Conservation (phyloP, 345 rosid genomes). For the Euphorbia tirucalli region DNA sequence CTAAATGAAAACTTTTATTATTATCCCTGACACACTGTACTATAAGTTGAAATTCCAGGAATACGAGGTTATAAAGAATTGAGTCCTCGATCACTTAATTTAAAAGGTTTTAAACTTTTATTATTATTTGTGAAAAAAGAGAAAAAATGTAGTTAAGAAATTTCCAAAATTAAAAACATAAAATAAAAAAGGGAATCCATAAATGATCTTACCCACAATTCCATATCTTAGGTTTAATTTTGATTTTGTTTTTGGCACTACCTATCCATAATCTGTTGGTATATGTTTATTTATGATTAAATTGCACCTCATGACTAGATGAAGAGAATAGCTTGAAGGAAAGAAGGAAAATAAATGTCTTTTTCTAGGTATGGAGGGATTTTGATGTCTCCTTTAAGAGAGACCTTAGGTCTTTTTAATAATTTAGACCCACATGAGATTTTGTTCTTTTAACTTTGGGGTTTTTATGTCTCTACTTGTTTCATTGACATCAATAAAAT, state of each 20-base stretch:
- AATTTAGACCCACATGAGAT: slow-evolving; percentile 4
- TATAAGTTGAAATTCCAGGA: no score
- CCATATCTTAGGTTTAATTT: slow-evolving; percentile 7
- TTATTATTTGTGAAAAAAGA: no score
- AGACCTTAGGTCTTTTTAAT: not conserved
- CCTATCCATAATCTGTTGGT: not conserved
- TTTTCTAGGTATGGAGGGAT: slow-evolving; percentile 10
- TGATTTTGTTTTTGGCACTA: not conserved
- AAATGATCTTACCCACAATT: slow-evolving; percentile 1
- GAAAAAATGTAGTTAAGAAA: no score
- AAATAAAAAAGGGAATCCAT: not conserved
- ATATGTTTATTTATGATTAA: not conserved
- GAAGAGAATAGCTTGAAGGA: slow-evolving; percentile 15
- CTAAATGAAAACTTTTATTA: no score
- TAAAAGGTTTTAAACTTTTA: no score
- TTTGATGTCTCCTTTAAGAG: slow-evolving; percentile 12
- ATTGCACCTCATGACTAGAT: slow-evolving; percentile 21
- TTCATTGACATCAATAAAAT: not conserved
- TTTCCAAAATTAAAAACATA: no score
- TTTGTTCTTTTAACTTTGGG: not conserved
- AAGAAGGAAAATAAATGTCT: not conserved
- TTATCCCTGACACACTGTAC: no score
- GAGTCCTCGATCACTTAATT: no score
- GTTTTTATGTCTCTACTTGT: not conserved
- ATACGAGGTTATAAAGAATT: no score